phyloP scores from a whole-genome alignment of 2,329 filamentous ascomycete genomes.

The Sporothrix luriei region DNA sequence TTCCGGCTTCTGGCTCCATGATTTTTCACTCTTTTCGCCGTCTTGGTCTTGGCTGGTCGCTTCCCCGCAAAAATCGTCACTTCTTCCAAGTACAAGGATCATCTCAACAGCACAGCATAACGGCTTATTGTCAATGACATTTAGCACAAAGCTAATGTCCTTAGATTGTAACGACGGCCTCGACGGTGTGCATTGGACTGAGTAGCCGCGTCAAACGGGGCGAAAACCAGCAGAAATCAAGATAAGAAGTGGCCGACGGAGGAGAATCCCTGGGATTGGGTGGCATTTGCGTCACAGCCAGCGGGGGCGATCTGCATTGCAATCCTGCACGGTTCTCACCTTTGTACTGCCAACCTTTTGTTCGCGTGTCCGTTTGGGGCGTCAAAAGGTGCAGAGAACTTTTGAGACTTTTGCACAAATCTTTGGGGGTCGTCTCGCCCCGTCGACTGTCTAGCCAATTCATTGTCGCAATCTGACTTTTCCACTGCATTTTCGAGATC shows the following conservation, averaged over 20 bases:
- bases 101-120: background rate
- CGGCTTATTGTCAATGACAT: slow-evolving; percentile 3
- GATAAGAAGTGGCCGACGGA: background rate
- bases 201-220: background rate
- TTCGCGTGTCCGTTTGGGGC: no score
- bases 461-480: background rate
- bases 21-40: no score
- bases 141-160: background rate
- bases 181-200: no score
- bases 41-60: background rate
- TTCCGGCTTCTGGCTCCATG: no score
- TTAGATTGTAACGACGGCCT: no score
- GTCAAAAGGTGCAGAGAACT: no score
- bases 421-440: background rate
- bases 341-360: background rate
- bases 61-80: slow-evolving; percentile 21
- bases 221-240: background rate
- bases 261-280: background rate
- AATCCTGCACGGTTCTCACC: background rate
- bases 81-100: background rate
- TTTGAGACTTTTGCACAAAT: background rate
- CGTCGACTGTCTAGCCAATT: background rate
- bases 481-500: background rate
- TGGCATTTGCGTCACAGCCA: slow-evolving; percentile 18
- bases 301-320: slow-evolving; percentile 12